These are phyloP conservation scores for Microsporum canis DNA, from an alignment of 2,329 filamentous ascomycete genomes.

Conservation along the genomic window DNA sequence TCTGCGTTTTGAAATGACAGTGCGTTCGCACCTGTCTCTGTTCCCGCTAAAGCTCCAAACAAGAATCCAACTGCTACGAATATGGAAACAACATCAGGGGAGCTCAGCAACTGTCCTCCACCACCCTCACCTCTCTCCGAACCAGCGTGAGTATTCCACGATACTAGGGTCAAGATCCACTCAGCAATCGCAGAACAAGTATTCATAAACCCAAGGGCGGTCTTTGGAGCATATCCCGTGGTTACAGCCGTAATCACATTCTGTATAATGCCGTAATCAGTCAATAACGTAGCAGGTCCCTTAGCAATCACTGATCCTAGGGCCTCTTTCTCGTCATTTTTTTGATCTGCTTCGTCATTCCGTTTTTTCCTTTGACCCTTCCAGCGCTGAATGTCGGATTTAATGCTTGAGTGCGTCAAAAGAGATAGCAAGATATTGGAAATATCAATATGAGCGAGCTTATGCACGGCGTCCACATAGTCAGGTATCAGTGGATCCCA, in stretches of 20 bases:
- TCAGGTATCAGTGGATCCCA: constrained; percentile 35
- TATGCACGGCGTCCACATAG: constrained; percentile 31
- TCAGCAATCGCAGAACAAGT: constrained; percentile 26
- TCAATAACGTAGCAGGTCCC: constrained; percentile 27
- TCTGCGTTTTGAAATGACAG: constrained; percentile 26
- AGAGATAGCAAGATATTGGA: constrained; percentile 26
- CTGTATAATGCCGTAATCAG: constrained; percentile 33
- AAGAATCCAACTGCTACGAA: constrained; percentile 35
- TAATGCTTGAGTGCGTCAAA: constrained; percentile 28
- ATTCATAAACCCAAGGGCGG: constrained; percentile 22
- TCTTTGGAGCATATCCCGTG: constrained; percentile 24
- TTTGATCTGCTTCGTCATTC: neutral
- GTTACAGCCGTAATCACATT: constrained; percentile 32
- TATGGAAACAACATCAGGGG: constrained; percentile 26
- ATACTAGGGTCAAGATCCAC: constrained; percentile 30
- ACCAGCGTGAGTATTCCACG: constrained; percentile 24
- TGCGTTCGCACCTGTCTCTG: constrained; percentile 26
- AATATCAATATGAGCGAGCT: constrained; percentile 24
- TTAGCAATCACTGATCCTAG: neutral
- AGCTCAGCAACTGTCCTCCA: constrained; percentile 19
- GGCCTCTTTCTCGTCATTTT: neutral
- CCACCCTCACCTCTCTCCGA: constrained; percentile 15
- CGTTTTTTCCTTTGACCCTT: neutral
- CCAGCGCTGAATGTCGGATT: constrained; percentile 11
- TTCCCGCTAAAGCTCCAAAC: constrained; percentile 29